phyloP scores from a whole-genome alignment of 352 stramenopile genomes.

The Globisporangium radiosum region DNA sequence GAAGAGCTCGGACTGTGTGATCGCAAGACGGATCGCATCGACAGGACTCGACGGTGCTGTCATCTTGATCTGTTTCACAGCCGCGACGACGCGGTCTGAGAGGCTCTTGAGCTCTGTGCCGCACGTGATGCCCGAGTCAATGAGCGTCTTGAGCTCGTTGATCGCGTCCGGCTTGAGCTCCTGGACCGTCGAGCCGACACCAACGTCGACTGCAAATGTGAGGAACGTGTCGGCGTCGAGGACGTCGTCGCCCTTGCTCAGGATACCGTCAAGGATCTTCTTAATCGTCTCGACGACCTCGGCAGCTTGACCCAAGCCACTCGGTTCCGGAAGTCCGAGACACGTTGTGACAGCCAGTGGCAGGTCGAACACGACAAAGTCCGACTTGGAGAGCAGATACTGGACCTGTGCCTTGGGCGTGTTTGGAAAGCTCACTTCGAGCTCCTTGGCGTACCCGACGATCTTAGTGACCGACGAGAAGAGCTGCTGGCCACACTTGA shows the following conservation, averaged over 20 bases:
- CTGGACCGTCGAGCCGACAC: slow-evolving; percentile 2
- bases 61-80: slow-evolving; percentile 33
- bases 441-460: slow-evolving; percentile 27
- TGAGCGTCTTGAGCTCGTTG: slow-evolving; percentile 1
- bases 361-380: slow-evolving; percentile 46
- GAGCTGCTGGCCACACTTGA: slow-evolving; percentile 34
- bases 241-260: slow-evolving; percentile 23
- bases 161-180: neutral
- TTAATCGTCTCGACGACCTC: slow-evolving; percentile 5
- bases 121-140: slow-evolving; percentile 20
- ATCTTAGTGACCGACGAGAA: slow-evolving; percentile 39
- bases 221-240: slow-evolving; percentile 1
- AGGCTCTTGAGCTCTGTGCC: slow-evolving; percentile 37
- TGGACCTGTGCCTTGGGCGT: slow-evolving; percentile 41
- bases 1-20: slow-evolving; percentile 37
- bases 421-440: slow-evolving; percentile 19
- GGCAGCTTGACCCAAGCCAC: neutral
- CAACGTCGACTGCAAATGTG: slow-evolving; percentile 1
- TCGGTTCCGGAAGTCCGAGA: slow-evolving; percentile 17
- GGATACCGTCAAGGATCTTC: slow-evolving; percentile 11
- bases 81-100: slow-evolving; percentile 36
- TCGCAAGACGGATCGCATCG: slow-evolving; percentile 32
- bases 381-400: slow-evolving; percentile 37
- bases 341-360: slow-evolving; percentile 35
- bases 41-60: slow-evolving; percentile 16